Base-by-base conservation (phyloP, 2,329 filamentous ascomycete genomes). In the Aspergillus pseudoterreus region DNA sequence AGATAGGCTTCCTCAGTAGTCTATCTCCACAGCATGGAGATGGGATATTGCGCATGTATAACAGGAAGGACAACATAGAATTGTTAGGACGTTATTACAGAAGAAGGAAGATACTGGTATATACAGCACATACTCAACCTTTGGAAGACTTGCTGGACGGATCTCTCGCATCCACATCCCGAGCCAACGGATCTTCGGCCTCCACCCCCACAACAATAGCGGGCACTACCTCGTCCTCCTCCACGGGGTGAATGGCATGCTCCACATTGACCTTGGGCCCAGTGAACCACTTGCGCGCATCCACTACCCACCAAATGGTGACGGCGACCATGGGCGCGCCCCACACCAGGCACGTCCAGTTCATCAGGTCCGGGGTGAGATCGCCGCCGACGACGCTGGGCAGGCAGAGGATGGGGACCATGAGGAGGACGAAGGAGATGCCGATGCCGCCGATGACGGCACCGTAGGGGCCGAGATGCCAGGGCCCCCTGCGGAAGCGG, bases 291-390 rank as follows among this genome's bases (percentile, higher is more conserved):
- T 81, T 84, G 45, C 75, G 75, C 9, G 85, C 85, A 57, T 80
- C 78, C 4, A 87, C 69, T 38, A 81, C 70, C 76, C 83, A 88
- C 82, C 84, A 88, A 12, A 84, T 67, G 2, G 77, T 70, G 4
- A 83, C 75, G 3, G 77, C 63, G 4, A 82, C 52, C 83, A 87
- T 87, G 0, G 82, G 80, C 2, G 73, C 83, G 4, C 83, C 84
- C 67, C 85, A 87, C 8, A 86, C 83, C 21, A 87, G 71, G 57
- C 75, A 80, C 1, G 85, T 87, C 82, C 84, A 88, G 63, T 88
- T 88, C 85, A 88, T 87, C 6, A 71, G 61, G 14, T 73, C 64
- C 1, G 66, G 64, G 3, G 66, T 77, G 47, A 88, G 64, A 58
- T 86, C 72, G 0, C 65, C 68, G 1, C 83, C 84, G 1, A 75